phyloP scores from a whole-genome alignment of 75 land plant genomes.

The Cunninghamia lanceolata region DNA sequence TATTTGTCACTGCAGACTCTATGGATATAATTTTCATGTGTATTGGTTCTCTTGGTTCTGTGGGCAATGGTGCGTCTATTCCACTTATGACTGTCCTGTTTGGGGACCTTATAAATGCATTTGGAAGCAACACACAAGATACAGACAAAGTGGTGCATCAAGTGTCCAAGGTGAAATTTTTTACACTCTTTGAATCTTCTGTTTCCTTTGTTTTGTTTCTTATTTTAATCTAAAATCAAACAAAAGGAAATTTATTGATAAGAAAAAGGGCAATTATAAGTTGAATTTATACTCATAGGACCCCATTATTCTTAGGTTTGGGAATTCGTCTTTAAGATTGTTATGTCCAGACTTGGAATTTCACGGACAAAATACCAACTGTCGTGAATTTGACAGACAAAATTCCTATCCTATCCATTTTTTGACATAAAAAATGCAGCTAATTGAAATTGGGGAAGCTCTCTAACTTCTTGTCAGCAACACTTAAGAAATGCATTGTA shows the following conservation, averaged over 20 bases:
- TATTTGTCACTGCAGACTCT: constrained; percentile 72
- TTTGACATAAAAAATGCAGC: not conserved
- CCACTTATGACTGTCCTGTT: constrained; percentile 81
- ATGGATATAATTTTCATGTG: constrained; percentile 55
- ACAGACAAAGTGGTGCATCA: constrained; percentile 5
- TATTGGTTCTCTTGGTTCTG: constrained; percentile 54
- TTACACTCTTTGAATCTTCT: not conserved
- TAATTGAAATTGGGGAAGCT: not conserved
- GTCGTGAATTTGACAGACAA: not conserved
- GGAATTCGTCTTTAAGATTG: not conserved
- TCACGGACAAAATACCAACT: not conserved
- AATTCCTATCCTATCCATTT: not conserved
- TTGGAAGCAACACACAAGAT: constrained; percentile 34
- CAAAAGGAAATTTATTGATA: not conserved
- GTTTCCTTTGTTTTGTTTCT: not conserved
- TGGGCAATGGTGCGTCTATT: constrained; percentile 55
- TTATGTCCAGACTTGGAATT: not conserved
- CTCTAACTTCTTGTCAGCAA: not conserved
- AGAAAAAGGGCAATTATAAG: not conserved
- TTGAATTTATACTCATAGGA: constrained; percentile 53
- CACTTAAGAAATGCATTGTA: not conserved
- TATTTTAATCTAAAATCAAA: not conserved
- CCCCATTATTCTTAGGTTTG: not conserved
- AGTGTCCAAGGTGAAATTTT: constrained; percentile 27
- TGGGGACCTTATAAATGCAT: constrained; percentile 60